phyloP scores from a whole-genome alignment of 306 rosid genomes.

The Spatholobus suberectus region DNA sequence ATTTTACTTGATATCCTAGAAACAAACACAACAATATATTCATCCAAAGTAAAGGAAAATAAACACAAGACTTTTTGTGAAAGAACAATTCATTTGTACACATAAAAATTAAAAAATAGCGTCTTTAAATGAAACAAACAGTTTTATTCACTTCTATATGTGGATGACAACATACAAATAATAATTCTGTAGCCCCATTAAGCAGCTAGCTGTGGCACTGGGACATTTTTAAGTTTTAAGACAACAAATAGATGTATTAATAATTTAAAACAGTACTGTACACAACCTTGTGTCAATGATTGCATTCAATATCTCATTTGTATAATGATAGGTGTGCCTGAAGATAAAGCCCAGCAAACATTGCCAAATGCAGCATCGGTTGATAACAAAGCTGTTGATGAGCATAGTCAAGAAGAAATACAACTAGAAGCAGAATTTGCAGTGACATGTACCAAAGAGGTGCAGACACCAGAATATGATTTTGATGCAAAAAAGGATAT shows the following conservation, averaged over 20 bases:
- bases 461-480: not conserved
- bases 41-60: not conserved
- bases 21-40: not conserved
- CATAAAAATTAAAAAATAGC: no score
- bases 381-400: not conserved
- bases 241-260: not conserved
- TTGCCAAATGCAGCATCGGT: not conserved
- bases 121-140: no score
- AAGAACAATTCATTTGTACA: no score
- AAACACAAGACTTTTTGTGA: not conserved
- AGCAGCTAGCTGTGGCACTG: not conserved
- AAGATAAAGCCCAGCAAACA: not conserved
- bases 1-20: not conserved
- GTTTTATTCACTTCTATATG: no score
- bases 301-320: not conserved
- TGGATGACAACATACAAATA: no score
- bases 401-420: not conserved
- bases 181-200: not conserved
- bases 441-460: not conserved
- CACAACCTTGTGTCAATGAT: not conserved
- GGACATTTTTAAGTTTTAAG: no score
- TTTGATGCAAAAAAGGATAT: not conserved
- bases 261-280: not conserved
- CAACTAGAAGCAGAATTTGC: not conserved
- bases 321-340: not conserved